phyloP scores from a whole-genome alignment of 1,139 yeast genomes.

The Pichia sp. region DNA sequence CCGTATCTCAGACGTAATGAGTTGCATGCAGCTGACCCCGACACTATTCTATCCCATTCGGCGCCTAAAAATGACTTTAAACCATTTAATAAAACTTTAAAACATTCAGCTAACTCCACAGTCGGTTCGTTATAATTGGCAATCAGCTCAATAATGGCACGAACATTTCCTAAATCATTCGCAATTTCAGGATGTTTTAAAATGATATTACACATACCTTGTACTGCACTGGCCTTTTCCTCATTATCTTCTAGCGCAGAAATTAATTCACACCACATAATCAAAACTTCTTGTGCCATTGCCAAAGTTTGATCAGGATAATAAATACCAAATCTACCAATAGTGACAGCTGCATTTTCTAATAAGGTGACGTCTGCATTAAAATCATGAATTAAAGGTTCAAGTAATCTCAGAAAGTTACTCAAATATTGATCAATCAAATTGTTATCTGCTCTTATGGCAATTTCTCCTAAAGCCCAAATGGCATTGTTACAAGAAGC shows the following conservation, averaged over 20 bases:
- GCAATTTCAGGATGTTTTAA: constrained; percentile 57
- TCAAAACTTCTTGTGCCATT: constrained; percentile 37
- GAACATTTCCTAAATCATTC: constrained; percentile 38
- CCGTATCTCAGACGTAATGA: constrained; percentile 20
- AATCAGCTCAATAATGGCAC: constrained; percentile 54
- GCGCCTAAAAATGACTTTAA: constrained; percentile 44
- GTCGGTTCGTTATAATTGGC: constrained; percentile 52
- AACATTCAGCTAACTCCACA: constrained; percentile 34
- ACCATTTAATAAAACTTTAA: constrained; percentile 37
- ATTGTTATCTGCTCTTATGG: constrained; percentile 45
- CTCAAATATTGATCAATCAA: constrained; percentile 53
- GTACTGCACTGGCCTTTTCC: constrained; percentile 74
- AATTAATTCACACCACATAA: constrained; percentile 63
- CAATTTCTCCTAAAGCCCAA: constrained; percentile 89
- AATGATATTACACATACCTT: constrained; percentile 53
- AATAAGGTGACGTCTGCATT: constrained; percentile 57
- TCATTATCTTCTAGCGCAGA: constrained; percentile 60
- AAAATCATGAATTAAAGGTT: constrained; percentile 53
- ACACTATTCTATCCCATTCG: constrained; percentile 18
- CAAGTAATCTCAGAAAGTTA: constrained; percentile 52
- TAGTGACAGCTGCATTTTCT: constrained; percentile 87
- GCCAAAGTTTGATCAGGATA: constrained; percentile 40
- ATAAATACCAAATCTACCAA: constrained; percentile 78
- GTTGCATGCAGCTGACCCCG: constrained; percentile 8
- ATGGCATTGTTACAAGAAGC: constrained; percentile 82